These are phyloP conservation scores for Prunella vulgaris DNA, from an alignment of 257 asterid genomes.

Conservation along the genomic window DNA sequence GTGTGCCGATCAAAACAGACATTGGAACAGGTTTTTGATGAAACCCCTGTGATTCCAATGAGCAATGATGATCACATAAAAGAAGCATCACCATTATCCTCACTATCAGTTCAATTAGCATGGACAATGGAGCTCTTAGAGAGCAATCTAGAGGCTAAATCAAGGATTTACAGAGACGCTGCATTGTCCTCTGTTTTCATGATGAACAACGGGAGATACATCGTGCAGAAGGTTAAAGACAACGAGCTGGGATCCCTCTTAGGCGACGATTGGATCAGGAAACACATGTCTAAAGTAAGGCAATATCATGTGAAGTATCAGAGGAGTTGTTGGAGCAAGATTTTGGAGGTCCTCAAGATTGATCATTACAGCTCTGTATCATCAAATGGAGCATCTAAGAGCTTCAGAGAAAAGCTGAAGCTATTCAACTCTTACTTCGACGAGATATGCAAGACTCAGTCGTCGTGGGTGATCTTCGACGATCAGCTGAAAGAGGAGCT, in stretches of 20 bases:
- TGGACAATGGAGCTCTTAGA: constrained; percentile 81
- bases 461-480: constrained; percentile 68
- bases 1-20: constrained; percentile 66
- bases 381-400: constrained; percentile 44
- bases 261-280: constrained; percentile 80
- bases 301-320: constrained; percentile 64
- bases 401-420: constrained; percentile 68
- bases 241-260: constrained; percentile 61
- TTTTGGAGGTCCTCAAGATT: constrained; percentile 50
- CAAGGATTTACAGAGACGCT: constrained; percentile 59
- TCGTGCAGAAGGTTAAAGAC: constrained; percentile 72
- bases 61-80: constrained; percentile 32
- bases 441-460: constrained; percentile 56
- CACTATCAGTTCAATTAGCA: constrained; percentile 45
- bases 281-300: constrained; percentile 60
- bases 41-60: constrained; percentile 23
- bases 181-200: constrained; percentile 68
- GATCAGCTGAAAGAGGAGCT: constrained; percentile 68
- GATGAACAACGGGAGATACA: constrained; percentile 83
- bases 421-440: constrained; percentile 63
- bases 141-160: constrained; percentile 73
- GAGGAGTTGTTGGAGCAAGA: constrained; percentile 74
- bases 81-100: constrained; percentile 19
- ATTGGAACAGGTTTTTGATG: constrained; percentile 74
- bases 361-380: constrained; percentile 43